phyloP scores from a whole-genome alignment of 768 basidiomycete genomes.

The Termitomyces sp. region DNA sequence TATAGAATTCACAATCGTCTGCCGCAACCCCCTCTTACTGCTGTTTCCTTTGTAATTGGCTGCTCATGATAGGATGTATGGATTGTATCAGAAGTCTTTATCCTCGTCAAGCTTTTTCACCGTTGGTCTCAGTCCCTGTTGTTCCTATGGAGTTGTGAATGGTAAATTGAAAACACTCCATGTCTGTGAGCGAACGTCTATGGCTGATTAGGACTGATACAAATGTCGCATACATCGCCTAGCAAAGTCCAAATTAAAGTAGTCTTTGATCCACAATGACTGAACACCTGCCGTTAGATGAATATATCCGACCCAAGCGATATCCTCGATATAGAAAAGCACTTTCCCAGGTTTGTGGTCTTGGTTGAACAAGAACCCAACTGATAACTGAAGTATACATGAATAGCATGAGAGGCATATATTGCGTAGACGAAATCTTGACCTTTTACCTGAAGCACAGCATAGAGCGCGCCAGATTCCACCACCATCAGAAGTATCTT shows the following conservation, averaged over 20 bases:
- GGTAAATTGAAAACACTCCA: slow-evolving; percentile 6
- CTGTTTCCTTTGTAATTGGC: no score
- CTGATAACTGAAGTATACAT: neutral
- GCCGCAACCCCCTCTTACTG: no score
- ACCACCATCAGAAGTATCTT: slow-evolving; percentile 3
- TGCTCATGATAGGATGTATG: no score
- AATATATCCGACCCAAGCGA: slow-evolving; percentile 3
- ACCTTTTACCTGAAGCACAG: slow-evolving; percentile 2
- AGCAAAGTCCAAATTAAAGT: neutral
- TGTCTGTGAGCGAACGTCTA: slow-evolving; percentile 4
- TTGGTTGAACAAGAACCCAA: slow-evolving; percentile 3
- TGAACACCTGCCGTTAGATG: slow-evolving; percentile 2
- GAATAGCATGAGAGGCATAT: neutral
- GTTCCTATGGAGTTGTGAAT: neutral
- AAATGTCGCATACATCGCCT: slow-evolving; percentile 7
- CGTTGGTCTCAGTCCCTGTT: neutral
- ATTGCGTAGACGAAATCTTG: neutral
- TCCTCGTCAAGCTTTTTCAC: neutral
- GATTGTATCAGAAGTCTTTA: no score
- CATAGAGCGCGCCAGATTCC: slow-evolving; percentile 6
- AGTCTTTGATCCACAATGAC: neutral
- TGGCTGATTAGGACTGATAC: slow-evolving; percentile 3
- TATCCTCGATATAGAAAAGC: neutral
- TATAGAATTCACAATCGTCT: no score
- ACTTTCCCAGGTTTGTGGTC: slow-evolving; percentile 1